Evolutionary conservation across 2,329 filamentous ascomycete genomes (phyloP).

Genomic region (Botrytis aclada): DNA sequence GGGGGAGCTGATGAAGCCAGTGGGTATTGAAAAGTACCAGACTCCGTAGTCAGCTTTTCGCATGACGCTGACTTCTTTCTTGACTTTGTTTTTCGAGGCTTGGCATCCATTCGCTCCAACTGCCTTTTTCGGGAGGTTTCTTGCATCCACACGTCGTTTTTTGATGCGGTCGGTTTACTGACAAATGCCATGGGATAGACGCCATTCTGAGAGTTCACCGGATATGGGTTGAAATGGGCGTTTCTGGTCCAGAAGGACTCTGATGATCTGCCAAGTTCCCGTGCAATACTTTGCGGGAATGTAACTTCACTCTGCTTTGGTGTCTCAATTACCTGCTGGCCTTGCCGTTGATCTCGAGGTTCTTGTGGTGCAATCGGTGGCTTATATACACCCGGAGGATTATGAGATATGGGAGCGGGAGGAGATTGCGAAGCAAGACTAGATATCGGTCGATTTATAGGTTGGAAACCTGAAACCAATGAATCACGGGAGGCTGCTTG

Average conservation of each 20-base stretch:
- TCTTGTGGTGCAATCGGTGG: neutral
- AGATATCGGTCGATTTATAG: slow-evolving; percentile 2
- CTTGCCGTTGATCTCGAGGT: neutral
- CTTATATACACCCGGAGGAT: neutral
- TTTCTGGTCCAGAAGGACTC: neutral
- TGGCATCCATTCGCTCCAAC: neutral
- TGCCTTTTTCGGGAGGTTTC: neutral
- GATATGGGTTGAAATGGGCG: neutral
- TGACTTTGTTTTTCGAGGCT: neutral
- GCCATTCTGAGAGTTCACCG: neutral
- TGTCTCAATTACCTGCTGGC: neutral
- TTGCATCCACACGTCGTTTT: neutral
- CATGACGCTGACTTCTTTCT: neutral
- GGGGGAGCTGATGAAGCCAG: neutral
- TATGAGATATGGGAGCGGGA: neutral
- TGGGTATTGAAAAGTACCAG: neutral
- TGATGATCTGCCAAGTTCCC: neutral
- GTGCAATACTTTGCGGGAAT: neutral
- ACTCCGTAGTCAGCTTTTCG: neutral
- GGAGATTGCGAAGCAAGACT: neutral
- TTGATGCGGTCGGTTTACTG: neutral
- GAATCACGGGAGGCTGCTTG: neutral
- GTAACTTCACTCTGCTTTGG: neutral
- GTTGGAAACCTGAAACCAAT: neutral
- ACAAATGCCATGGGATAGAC: slow-evolving; percentile 7